phyloP scores from a whole-genome alignment of 2,329 filamentous ascomycete genomes.

The Verticillium tricorpus region DNA sequence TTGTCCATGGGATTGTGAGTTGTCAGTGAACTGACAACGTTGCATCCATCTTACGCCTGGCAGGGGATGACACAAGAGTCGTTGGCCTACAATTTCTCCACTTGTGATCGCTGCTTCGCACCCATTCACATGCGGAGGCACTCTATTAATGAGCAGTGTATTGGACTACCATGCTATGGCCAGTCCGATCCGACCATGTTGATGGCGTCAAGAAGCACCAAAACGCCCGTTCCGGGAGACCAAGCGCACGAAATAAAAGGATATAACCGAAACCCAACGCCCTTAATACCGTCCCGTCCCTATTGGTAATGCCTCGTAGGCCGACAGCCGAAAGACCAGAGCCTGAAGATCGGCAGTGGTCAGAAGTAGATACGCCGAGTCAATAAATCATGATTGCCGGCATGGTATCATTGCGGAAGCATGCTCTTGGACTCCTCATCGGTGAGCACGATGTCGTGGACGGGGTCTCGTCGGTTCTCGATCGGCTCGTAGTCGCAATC shows the following conservation, averaged over 20 bases:
- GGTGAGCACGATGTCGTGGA: slow-evolving; percentile 71
- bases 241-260: background rate
- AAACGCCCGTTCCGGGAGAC: background rate
- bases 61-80: background rate
- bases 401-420: slow-evolving; percentile 52
- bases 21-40: background rate
- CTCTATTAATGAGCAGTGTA: background rate
- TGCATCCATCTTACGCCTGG: background rate
- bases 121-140: background rate
- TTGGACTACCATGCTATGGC: background rate
- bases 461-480: slow-evolving; percentile 70
- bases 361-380: slow-evolving; percentile 3
- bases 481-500: slow-evolving; percentile 71
- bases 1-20: background rate
- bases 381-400: slow-evolving; percentile 1
- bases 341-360: background rate
- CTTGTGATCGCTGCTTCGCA: background rate
- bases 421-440: slow-evolving; percentile 71
- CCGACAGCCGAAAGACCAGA: background rate
- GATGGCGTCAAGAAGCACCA: background rate
- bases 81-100: background rate
- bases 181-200: background rate
- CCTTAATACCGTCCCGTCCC: background rate
- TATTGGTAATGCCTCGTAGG: background rate
- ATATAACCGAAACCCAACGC: background rate